Conservation (phyloP, 345 rosid genomes). For the Melastoma malabathricum region DNA sequence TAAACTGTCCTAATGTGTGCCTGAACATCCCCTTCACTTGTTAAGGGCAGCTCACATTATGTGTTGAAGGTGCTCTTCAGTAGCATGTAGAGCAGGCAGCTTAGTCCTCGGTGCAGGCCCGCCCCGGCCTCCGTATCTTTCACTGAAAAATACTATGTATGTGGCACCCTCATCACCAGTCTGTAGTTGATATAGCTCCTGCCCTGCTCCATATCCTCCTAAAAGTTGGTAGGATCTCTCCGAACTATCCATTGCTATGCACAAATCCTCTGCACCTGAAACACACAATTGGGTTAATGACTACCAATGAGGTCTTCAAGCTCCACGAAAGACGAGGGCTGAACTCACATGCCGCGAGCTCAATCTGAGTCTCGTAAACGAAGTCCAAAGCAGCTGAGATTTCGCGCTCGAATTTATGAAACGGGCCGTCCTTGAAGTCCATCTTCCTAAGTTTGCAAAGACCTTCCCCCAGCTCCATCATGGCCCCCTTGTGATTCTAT, state of each 20-base stretch:
- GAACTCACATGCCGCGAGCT: slow-evolving; percentile 75
- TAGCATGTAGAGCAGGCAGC: slow-evolving; percentile 46
- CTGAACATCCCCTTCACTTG: not conserved
- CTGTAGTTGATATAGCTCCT: slow-evolving; percentile 43
- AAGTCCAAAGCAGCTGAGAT: slow-evolving; percentile 63
- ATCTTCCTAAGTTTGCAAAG: slow-evolving; percentile 72
- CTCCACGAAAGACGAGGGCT: not conserved
- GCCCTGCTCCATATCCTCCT: slow-evolving; percentile 77
- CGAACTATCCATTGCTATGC: slow-evolving; percentile 68
- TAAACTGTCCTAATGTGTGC: not conserved
- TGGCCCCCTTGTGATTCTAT: slow-evolving; percentile 84
- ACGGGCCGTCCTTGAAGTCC: slow-evolving; percentile 58
- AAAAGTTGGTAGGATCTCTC: slow-evolving; percentile 75
- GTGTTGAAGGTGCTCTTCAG: slow-evolving; percentile 20
- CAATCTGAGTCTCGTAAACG: slow-evolving; percentile 68
- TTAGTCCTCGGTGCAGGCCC: slow-evolving; percentile 29
- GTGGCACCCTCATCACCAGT: slow-evolving; percentile 15
- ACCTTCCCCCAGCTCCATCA: slow-evolving; percentile 96
- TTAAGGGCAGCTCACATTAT: not conserved
- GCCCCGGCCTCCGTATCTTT: slow-evolving; percentile 8
- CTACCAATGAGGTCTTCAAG: not conserved
- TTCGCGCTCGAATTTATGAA: slow-evolving; percentile 56
- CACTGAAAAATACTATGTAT: slow-evolving; percentile 36
- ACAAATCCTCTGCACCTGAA: slow-evolving; percentile 60
- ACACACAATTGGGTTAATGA: not conserved